These are phyloP conservation scores for Rhodotorula sp. DNA, from an alignment of 1,284 basidiomycete genomes.

Conservation along the genomic window DNA sequence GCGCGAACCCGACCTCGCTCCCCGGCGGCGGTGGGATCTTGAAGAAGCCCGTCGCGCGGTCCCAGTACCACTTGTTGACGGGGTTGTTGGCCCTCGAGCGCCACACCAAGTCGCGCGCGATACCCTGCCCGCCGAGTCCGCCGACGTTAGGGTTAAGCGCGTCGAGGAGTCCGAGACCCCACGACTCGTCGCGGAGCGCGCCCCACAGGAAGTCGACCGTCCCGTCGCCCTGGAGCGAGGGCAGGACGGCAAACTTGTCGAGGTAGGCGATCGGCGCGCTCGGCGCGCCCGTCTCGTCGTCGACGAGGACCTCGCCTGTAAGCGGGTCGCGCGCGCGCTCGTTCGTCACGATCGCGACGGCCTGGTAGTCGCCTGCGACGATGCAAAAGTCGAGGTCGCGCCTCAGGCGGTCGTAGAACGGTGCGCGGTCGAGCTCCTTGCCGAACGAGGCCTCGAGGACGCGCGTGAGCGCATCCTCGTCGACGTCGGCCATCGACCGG, in stretches of 20 bases:
- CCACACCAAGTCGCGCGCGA: slow-evolving; percentile 95
- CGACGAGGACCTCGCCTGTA: neutral
- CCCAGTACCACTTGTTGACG: slow-evolving; percentile 99
- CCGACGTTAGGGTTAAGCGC: slow-evolving; percentile 91
- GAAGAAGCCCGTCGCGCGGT: slow-evolving; percentile 87
- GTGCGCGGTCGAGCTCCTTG: slow-evolving; percentile 68
- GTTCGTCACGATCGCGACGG: slow-evolving; percentile 90
- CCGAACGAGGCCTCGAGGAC: slow-evolving; percentile 87
- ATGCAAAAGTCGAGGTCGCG: slow-evolving; percentile 85
- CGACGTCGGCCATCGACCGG: slow-evolving; percentile 64
- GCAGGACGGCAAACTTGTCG: slow-evolving; percentile 97
- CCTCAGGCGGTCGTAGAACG: slow-evolving; percentile 79
- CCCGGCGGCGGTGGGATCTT: slow-evolving; percentile 58
- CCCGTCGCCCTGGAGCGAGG: slow-evolving; percentile 92
- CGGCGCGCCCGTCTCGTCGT: slow-evolving; percentile 45
- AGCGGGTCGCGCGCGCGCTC: slow-evolving; percentile 56
- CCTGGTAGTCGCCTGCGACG: slow-evolving; percentile 92
- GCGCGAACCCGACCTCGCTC: slow-evolving; percentile 68
- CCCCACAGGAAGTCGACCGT: slow-evolving; percentile 99
- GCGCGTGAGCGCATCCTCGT: slow-evolving; percentile 71
- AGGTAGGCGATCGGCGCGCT: slow-evolving; percentile 74
- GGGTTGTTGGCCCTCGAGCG: slow-evolving; percentile 88
- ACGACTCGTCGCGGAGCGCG: slow-evolving; percentile 95
- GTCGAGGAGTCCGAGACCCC: slow-evolving; percentile 88
- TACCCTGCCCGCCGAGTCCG: slow-evolving; percentile 81